These are phyloP conservation scores for Kuraishia ogatae DNA, from an alignment of 805 yeast genomes.

Conservation along the genomic window DNA sequence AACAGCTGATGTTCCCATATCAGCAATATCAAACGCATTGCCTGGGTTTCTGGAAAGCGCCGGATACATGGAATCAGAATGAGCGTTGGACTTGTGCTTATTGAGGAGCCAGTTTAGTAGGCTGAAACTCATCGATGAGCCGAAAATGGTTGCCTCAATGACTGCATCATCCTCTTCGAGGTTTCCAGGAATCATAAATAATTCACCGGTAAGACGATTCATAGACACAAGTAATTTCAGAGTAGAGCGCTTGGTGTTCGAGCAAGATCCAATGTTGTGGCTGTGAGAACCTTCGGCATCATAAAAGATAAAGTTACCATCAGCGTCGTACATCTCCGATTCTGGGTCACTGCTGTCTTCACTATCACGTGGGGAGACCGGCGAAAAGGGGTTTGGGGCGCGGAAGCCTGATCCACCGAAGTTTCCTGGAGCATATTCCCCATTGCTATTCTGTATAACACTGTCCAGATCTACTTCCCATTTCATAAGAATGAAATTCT, in stretches of 20 bases:
- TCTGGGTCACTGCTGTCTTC: slow-evolving; percentile 20
- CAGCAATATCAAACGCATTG: neutral
- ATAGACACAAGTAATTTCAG: slow-evolving; percentile 18
- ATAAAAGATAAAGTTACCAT: neutral
- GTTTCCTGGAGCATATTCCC: slow-evolving; percentile 4
- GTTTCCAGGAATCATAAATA: slow-evolving; percentile 22
- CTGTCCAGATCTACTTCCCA: slow-evolving; percentile 20
- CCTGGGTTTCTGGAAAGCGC: neutral
- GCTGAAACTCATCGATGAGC: slow-evolving; percentile 4
- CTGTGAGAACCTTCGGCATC: slow-evolving; percentile 1
- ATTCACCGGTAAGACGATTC: slow-evolving; percentile 24
- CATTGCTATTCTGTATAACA: neutral
- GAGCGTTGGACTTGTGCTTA: slow-evolving; percentile 4
- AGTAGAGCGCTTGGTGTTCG: slow-evolving; percentile 8
- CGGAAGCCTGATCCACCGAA: slow-evolving; percentile 9
- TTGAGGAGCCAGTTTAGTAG: slow-evolving; percentile 4
- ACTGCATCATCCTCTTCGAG: slow-evolving; percentile 12
- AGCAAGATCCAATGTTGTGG: slow-evolving; percentile 11
- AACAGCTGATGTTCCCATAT: neutral
- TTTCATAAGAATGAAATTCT: slow-evolving; percentile 20
- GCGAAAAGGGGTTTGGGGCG: slow-evolving; percentile 4
- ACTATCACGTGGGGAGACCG: slow-evolving; percentile 8
- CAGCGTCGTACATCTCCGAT: slow-evolving; percentile 16
- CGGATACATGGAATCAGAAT: neutral
- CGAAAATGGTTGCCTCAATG: neutral